These are phyloP conservation scores for Trypanosoma caninum DNA, from an alignment of 208 protist genomes.

Conservation along the genomic window DNA sequence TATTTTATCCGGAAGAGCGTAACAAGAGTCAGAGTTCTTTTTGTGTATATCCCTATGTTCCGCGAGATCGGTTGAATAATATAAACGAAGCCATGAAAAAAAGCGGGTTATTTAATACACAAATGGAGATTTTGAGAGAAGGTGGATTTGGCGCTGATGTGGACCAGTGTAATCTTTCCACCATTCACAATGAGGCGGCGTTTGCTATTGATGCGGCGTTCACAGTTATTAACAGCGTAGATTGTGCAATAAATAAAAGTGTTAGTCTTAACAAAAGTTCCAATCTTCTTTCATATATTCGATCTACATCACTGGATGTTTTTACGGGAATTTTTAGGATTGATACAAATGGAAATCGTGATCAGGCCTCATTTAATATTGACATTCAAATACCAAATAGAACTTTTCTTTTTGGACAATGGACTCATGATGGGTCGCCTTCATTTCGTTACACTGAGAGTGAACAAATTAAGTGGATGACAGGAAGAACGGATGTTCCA, in stretches of 20 bases:
- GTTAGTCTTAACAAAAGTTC: slow-evolving; percentile 48
- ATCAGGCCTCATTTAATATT: slow-evolving; percentile 50
- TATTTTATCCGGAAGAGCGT: slow-evolving; percentile 29
- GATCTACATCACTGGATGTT: slow-evolving; percentile 47
- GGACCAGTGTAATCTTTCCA: slow-evolving; percentile 35
- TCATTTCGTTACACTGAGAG: slow-evolving; percentile 28
- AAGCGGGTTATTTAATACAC: slow-evolving; percentile 26
- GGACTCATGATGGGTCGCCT: slow-evolving; percentile 38
- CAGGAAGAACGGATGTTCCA: slow-evolving; percentile 49
- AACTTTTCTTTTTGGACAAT: slow-evolving; percentile 51
- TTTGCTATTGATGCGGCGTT: slow-evolving; percentile 81
- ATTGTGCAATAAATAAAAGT: slow-evolving; percentile 35
- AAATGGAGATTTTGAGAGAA: slow-evolving; percentile 47
- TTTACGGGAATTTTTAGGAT: slow-evolving; percentile 68
- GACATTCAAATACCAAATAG: slow-evolving; percentile 60
- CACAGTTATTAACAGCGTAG: slow-evolving; percentile 56
- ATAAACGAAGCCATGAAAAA: slow-evolving; percentile 39
- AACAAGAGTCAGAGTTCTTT: slow-evolving; percentile 73
- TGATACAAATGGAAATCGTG: slow-evolving; percentile 60
- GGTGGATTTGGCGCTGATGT: slow-evolving; percentile 60
- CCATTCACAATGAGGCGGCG: slow-evolving; percentile 33
- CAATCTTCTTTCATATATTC: slow-evolving; percentile 45
- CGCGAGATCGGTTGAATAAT: slow-evolving; percentile 20
- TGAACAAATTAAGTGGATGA: slow-evolving; percentile 57
- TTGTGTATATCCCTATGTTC: slow-evolving; percentile 64